phyloP scores from a whole-genome alignment of 1,284 basidiomycete genomes.

The Hemileia vastatrix region DNA sequence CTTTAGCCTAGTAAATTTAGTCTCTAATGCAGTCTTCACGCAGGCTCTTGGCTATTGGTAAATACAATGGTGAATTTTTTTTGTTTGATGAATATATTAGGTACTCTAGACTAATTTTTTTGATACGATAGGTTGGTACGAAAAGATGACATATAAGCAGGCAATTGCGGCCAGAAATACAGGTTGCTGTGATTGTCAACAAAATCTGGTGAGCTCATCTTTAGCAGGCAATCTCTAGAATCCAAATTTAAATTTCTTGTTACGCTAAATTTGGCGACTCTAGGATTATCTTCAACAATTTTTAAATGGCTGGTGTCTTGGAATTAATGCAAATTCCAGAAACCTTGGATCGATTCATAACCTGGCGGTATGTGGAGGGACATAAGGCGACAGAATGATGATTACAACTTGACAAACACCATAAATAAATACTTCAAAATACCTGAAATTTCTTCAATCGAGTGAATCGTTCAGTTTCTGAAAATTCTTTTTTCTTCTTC shows the following conservation, averaged over 20 bases:
- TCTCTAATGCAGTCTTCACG: not conserved
- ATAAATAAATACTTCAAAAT: too few relatives aligned
- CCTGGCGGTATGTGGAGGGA: conserved; percentile 13
- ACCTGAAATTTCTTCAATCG: too few relatives aligned
- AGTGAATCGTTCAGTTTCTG: too few relatives aligned
- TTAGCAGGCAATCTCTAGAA: not conserved
- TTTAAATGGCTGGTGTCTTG: conserved; percentile 62
- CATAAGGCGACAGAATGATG: too few relatives aligned
- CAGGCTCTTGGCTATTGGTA: conserved; percentile 51
- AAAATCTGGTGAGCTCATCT: conserved; percentile 44
- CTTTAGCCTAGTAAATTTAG: not conserved
- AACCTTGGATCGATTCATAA: conserved; percentile 24
- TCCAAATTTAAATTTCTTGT: conserved; percentile 46
- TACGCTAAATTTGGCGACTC: too few relatives aligned
- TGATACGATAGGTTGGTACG: conserved; percentile 53
- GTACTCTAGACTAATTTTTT: too few relatives aligned
- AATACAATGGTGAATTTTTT: conserved; percentile 58
- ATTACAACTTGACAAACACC: too few relatives aligned
- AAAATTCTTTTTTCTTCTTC: too few relatives aligned
- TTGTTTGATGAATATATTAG: too few relatives aligned
- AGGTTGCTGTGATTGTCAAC: conserved; percentile 61
- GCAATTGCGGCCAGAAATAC: conserved; percentile 55
- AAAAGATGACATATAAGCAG: conserved; percentile 53
- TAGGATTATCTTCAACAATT: conserved; percentile 59
- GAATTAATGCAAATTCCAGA: conserved; percentile 23